Evolutionary conservation across 2,329 filamentous ascomycete genomes (phyloP), one percentile per base, ranked within the genome.

Genomic region (Amphichorda felina): DNA sequence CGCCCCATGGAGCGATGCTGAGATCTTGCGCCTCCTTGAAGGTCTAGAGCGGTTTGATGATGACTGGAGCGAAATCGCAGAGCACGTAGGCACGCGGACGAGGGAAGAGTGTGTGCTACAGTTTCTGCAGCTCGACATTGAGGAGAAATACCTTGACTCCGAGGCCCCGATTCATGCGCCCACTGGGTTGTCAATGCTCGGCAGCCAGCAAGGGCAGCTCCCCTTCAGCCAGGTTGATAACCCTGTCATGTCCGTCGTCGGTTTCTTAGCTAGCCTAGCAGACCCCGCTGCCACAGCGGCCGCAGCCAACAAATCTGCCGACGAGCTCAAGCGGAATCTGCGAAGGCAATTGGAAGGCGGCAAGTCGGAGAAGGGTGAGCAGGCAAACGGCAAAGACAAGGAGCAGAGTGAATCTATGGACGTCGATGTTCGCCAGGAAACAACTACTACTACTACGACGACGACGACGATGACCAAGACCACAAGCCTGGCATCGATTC

Each of bases 71-170:
- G 77, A 85, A 49, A 88, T 98, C 45, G 80, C 93, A 2, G 86
- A 89, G 43, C 84, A 95, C 50, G 91, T 98, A 30, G 83, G 83
- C 33, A 93, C 86, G 3, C 79, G 89, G 40, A 94, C 87, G 2
- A 74, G 86, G 36, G 93, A 98, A 57, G 89, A 98, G 61, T 98
- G 91, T 55, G 89, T 96, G 13, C 71, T 96, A 48, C 91, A 95
- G 55, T 98, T 98, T 64, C 60, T 98, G 43, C 87, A 95, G 53
- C 69, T 98, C 25, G 89, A 95, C 46, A 98, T 98, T 42, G 91
- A 96, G 56, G 89, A 95, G 63, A 93, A 94, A 56, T 98, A 95
- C 51, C 67, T 95, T 8, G 88, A 96, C 49, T 77, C 85, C 7
- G 79, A 89, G 49, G 47, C 50, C 4, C 49, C 56, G 2, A 57